A percentile compares a stretch with the other conserved stretches of the same genome.
Evolutionary conservation across 768 basidiomycete species (phyloP).

Genomic region (Lactarius evosmus): DNA sequence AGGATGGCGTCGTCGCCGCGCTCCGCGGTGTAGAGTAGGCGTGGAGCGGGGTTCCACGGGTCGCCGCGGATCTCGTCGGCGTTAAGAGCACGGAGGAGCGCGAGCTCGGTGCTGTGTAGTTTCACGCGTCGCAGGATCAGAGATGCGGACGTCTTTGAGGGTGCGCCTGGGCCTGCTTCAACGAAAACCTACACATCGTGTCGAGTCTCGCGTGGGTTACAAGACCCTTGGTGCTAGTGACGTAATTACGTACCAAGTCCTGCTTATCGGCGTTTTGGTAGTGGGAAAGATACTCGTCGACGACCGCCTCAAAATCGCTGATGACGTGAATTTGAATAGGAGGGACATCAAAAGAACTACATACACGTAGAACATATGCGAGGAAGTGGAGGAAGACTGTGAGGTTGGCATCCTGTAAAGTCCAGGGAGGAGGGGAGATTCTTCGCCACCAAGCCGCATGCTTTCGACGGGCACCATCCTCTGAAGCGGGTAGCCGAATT

Average conservation of each 20-base stretch:
- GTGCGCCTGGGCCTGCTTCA: conserved; percentile 1
- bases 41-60: conserved; percentile 54
- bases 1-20: conserved; percentile 43
- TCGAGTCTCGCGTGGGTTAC: too few relatives aligned
- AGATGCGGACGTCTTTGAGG: conserved; percentile 5
- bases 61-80: conserved; percentile 44
- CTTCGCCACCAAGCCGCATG: conserved; percentile 4
- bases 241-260: conserved; percentile 18
- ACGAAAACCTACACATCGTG: conserved; percentile 20
- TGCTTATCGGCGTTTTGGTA: conserved; percentile 5
- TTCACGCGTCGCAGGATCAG: conserved; percentile 22
- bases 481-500: conserved; percentile 24
- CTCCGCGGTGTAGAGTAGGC: conserved; percentile 44
- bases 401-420: conserved; percentile 20
- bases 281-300: conserved; percentile 26
- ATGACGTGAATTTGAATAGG: background rate
- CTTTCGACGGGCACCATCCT: conserved; percentile 24
- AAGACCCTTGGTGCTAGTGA: background rate
- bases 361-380: conserved; percentile 22
- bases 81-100: conserved; percentile 45
- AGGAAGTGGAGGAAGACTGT: conserved; percentile 24
- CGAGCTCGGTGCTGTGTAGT: conserved; percentile 35
- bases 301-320: conserved; percentile 25
- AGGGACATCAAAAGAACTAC: background rate
- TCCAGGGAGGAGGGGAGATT: background rate